These are phyloP conservation scores for Annona cherimola DNA, from an alignment of 164 flowering plant genomes.

Conservation along the genomic window DNA sequence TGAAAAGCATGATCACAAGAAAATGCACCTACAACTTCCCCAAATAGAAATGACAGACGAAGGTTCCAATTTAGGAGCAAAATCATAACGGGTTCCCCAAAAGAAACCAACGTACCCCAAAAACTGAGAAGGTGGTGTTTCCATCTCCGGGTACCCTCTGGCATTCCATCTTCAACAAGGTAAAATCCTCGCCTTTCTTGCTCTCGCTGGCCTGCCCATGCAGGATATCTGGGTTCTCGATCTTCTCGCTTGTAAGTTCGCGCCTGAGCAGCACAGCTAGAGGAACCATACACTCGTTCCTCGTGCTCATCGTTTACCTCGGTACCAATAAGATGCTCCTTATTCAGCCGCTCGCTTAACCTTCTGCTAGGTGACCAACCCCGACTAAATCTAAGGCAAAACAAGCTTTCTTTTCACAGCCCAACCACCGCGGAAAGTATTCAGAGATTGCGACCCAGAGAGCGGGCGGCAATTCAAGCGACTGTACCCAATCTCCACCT, in stretches of 20 bases:
- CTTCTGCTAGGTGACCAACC: not conserved
- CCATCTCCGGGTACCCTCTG: slow-evolving; percentile 77
- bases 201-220: slow-evolving; percentile 87
- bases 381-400: not conserved
- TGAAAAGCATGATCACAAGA: not conserved
- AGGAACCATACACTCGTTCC: slow-evolving; percentile 73
- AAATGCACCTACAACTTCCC: not conserved
- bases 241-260: slow-evolving; percentile 76
- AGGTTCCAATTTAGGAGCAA: not conserved
- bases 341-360: not conserved
- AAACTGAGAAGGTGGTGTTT: slow-evolving; percentile 72
- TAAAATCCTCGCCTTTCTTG: slow-evolving; percentile 97
- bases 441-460: not conserved
- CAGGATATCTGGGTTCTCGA: slow-evolving; percentile 67
- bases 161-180: slow-evolving; percentile 73
- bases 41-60: not conserved
- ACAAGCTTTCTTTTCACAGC: not conserved
- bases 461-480: not conserved
- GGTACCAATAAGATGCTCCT: not conserved
- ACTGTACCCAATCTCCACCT: not conserved
- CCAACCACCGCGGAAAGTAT: not conserved
- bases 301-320: slow-evolving; percentile 44
- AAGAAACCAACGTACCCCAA: slow-evolving; percentile 45
- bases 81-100: not conserved
- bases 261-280: slow-evolving; percentile 78